Conservation (phyloP, 352 stramenopile species). For the Globisporangium heterothallicum region DNA sequence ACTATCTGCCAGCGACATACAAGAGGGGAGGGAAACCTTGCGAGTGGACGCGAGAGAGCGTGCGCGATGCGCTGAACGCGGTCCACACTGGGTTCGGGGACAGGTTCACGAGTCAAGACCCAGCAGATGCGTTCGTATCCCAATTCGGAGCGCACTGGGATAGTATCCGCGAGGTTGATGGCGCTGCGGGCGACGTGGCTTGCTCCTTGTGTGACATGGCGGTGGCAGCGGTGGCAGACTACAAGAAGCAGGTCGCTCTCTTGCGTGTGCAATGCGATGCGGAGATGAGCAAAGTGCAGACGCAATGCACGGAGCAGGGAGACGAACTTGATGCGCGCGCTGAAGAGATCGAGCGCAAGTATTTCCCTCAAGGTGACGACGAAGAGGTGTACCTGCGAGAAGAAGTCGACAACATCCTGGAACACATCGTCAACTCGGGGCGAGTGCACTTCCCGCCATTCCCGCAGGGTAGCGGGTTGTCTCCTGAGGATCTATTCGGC, state of each 20-base stretch:
- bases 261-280: neutral
- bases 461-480: neutral
- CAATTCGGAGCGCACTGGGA: slow-evolving; percentile 8
- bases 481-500: neutral
- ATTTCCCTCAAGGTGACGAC: neutral
- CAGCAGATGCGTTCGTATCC: neutral
- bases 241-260: neutral
- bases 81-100: neutral
- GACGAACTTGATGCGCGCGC: neutral
- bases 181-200: too few species aligned
- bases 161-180: neutral
- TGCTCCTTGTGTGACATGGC: neutral
- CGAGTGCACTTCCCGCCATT: slow-evolving; percentile 7
- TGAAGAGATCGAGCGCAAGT: neutral
- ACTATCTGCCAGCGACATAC: neutral
- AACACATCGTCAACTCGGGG: neutral
- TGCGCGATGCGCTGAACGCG: neutral
- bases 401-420: neutral
- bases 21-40: neutral
- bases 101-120: neutral
- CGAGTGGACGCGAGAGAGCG: neutral
- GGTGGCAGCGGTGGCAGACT: neutral
- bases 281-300: neutral
- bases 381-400: neutral
- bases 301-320: neutral